These are phyloP conservation scores for Hypsizygus marmoreus DNA, from an alignment of 768 basidiomycete genomes.

Conservation along the genomic window DNA sequence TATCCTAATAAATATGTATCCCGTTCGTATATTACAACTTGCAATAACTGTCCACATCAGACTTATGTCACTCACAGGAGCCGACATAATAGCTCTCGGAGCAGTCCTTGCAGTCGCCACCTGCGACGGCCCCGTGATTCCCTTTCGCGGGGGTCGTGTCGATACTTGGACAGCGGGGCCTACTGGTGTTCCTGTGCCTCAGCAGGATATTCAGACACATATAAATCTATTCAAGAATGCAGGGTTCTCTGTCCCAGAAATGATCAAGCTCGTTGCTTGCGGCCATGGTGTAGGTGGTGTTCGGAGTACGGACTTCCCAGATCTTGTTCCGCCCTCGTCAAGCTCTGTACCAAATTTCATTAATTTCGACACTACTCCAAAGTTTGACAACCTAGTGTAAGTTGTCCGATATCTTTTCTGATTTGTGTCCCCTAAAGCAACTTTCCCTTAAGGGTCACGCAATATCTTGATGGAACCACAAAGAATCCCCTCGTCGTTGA, in stretches of 20 bases:
- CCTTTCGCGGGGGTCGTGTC: conserved; percentile 41
- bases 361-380: conserved; percentile 41
- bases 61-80: conserved; percentile 28
- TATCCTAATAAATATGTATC: conserved; percentile 47
- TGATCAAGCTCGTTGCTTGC: conserved; percentile 53
- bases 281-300: conserved; percentile 55
- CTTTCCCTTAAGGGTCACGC: conserved; percentile 30
- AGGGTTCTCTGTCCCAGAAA: conserved; percentile 47
- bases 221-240: conserved; percentile 40
- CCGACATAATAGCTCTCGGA: conserved; percentile 46
- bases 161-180: conserved; percentile 41
- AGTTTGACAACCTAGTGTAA: conserved; percentile 47
- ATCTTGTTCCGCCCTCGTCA: conserved; percentile 37
- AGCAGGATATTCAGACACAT: conserved; percentile 39
- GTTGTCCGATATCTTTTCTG: conserved; percentile 6
- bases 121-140: conserved; percentile 50
- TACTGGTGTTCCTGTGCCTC: conserved; percentile 44
- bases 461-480: conserved; percentile 42
- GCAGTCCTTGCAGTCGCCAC: conserved; percentile 37
- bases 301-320: conserved; percentile 45
- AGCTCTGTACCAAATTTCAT: conserved; percentile 32
- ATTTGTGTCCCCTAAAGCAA: background rate
- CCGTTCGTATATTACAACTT: conserved; percentile 29
- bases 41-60: background rate
- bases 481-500: conserved; percentile 38